Evolutionary conservation across 2,329 filamentous ascomycete species (phyloP).

Genomic region (Aspergillus sp.): DNA sequence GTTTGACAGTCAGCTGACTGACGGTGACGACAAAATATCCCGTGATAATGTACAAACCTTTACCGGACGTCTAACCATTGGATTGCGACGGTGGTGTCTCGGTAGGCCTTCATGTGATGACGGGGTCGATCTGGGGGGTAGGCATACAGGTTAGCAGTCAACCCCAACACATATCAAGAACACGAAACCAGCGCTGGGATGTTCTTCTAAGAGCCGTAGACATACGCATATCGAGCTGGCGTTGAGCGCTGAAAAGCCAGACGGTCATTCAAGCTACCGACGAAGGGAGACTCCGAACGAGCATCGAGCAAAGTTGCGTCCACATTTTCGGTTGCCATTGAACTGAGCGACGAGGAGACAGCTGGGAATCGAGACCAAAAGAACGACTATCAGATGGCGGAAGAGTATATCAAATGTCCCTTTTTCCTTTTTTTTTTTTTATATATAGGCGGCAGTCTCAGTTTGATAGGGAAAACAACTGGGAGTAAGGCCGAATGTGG

Average conservation of each 20-base stretch:
- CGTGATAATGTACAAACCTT: conserved; percentile 43
- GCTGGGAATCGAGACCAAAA: not conserved
- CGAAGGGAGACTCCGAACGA: conserved; percentile 7
- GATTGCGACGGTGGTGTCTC: conserved; percentile 57
- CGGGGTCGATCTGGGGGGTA: conserved; percentile 45
- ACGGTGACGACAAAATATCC: not conserved
- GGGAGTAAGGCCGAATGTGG: conserved; percentile 14
- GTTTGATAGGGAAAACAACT: conserved; percentile 8
- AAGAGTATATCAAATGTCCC: not conserved
- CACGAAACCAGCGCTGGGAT: too few species aligned
- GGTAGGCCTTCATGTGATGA: conserved; percentile 54
- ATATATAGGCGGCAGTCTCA: not conserved
- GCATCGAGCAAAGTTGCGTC: conserved; percentile 12
- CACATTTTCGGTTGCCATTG: conserved; percentile 19
- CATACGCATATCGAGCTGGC: conserved; percentile 23
- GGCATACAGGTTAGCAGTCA: not conserved
- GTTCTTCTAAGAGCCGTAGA: not conserved
- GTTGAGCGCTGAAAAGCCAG: conserved; percentile 9
- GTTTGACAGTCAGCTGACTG: conserved; percentile 8
- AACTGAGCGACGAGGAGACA: conserved; percentile 4
- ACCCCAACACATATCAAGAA: not conserved
- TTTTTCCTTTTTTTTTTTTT: not conserved
- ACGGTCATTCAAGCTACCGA: conserved; percentile 5
- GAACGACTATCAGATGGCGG: not conserved
- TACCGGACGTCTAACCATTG: conserved; percentile 54